Base-by-base conservation (phyloP, 1,284 basidiomycete genomes). In the Caloboletus inedulis region DNA sequence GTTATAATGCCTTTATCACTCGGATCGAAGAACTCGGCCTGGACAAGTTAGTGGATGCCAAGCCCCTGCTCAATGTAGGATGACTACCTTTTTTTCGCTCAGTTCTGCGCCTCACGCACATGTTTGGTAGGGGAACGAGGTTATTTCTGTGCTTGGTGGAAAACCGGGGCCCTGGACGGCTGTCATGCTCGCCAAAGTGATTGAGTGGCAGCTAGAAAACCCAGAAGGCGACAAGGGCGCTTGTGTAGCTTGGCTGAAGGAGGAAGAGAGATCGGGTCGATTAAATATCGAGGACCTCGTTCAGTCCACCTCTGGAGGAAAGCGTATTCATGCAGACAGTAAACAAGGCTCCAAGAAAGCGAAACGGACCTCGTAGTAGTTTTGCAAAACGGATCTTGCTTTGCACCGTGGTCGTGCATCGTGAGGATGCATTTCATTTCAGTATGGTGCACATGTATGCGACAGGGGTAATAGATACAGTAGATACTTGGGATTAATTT, bases 131-230 rank as follows among this genome's bases (percentile, higher is more conserved):
- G 94, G 94, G 3, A 81, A 77, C 41, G 81, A 87, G 47, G 74
- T 94, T 40, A 73, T 81, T 7, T 58, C 72, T 23, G 66, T 82
- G 5, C 74, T 95, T 8, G 76, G 74, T 2, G 74, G 74, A 9
- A 71, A 75, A 56, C 78, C 85, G 1, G 91, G 91, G 1, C 79
- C 81, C 2, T 87, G 91, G 82, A 81, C 85, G 7, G 78, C 81
- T 27, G 69, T 77, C 23, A 77, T 87, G 18, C 74, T 90, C n/a
- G 71, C 76, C 18, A 78, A 77, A 35, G 77, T 96, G 37, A 67
- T 91, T 21, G 80, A 84, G 55, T 96, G 91, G 91, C 92, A 94
- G 65, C 77, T 97, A 12, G 84, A 82, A 34, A 73, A 93, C 65
- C 90, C 93, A 0, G 62, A 74, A 2, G 78, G 76, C 0, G 80